These are phyloP conservation scores for Waitea zeae DNA, from an alignment of 1,284 basidiomycete genomes.

Conservation along the genomic window DNA sequence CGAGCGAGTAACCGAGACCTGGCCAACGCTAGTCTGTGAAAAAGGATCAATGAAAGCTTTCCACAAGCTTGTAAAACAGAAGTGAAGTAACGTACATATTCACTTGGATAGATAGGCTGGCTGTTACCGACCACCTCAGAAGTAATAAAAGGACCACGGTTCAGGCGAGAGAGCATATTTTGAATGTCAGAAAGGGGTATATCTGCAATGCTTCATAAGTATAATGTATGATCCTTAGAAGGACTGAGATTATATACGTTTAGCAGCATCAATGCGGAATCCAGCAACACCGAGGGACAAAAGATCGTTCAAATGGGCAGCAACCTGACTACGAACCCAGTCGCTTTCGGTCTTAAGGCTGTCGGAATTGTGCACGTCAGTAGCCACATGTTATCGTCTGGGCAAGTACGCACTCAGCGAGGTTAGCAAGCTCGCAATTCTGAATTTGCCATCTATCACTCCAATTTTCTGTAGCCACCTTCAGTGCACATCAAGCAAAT, in stretches of 20 bases:
- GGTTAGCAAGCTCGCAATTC: slow-evolving; percentile 12
- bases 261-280: slow-evolving; percentile 17
- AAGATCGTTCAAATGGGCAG: slow-evolving; percentile 14
- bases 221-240: too few relatives aligned
- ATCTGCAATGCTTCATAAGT: too few relatives aligned
- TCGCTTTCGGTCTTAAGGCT: slow-evolving; percentile 14
- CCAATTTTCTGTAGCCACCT: slow-evolving; percentile 6
- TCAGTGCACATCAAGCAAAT: slow-evolving; percentile 13
- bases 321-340: slow-evolving; percentile 11
- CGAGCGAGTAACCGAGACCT: slow-evolving; percentile 10
- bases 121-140: slow-evolving; percentile 9
- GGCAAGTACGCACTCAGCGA: too few relatives aligned
- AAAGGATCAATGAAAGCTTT: background rate
- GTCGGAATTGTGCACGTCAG: too few relatives aligned
- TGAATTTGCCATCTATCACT: slow-evolving; percentile 11
- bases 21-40: too few relatives aligned
- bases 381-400: too few relatives aligned
- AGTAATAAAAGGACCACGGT: slow-evolving; percentile 7
- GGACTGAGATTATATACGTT: too few relatives aligned
- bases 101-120: slow-evolving; percentile 10
- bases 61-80: background rate
- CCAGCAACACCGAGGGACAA: slow-evolving; percentile 15
- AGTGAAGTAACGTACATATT: slow-evolving; percentile 2
- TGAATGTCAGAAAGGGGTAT: slow-evolving; percentile 29
- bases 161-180: slow-evolving; percentile 11